phyloP scores from a whole-genome alignment of 2,329 filamentous ascomycete species.

The Lasiodiplodia sp. region DNA sequence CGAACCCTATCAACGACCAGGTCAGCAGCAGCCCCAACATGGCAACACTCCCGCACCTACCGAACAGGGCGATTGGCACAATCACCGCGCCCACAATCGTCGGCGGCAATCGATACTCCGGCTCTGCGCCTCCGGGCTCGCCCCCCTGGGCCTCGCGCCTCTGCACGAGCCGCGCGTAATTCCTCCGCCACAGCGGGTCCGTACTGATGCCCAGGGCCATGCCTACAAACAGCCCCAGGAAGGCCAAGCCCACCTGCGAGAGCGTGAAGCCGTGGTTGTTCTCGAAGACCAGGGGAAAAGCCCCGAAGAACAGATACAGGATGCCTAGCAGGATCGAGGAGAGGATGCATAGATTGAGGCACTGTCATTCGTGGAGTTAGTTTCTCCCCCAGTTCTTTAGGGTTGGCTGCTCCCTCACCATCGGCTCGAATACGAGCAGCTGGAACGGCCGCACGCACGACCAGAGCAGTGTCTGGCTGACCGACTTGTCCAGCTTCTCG shows the following conservation, averaged over 20 bases:
- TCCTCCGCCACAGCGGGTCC: conserved; percentile 71
- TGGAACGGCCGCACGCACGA: conserved; percentile 73
- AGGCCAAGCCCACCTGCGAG: conserved; percentile 81
- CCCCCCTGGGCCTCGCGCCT: conserved; percentile 61
- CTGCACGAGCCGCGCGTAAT: conserved; percentile 65
- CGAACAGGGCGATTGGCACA: conserved; percentile 82
- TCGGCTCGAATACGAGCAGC: conserved; percentile 81
- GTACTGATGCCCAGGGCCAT: conserved; percentile 70
- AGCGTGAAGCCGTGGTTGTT: conserved; percentile 77
- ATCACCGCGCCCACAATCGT: conserved; percentile 71
- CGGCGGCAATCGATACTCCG: conserved; percentile 84
- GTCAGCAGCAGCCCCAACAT: conserved; percentile 38
- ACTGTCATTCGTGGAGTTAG: conserved; percentile 48
- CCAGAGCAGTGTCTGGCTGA: conserved; percentile 60
- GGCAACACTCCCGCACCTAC: conserved; percentile 49
- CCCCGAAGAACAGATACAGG: conserved; percentile 89
- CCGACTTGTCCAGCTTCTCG: conserved; percentile 74
- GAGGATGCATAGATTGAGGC: conserved; percentile 79
- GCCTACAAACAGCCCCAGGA: conserved; percentile 74
- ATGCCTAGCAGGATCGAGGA: conserved; percentile 87
- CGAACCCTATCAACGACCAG: conserved; percentile 63
- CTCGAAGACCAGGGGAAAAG: conserved; percentile 81
- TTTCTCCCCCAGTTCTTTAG: conserved; percentile 34
- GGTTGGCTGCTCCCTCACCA: conserved; percentile 55
- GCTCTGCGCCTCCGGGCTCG: conserved; percentile 70